These are phyloP conservation scores for Penicillium atrosanguineum DNA, from an alignment of 495 filamentous ascomycete genomes.

Conservation along the genomic window DNA sequence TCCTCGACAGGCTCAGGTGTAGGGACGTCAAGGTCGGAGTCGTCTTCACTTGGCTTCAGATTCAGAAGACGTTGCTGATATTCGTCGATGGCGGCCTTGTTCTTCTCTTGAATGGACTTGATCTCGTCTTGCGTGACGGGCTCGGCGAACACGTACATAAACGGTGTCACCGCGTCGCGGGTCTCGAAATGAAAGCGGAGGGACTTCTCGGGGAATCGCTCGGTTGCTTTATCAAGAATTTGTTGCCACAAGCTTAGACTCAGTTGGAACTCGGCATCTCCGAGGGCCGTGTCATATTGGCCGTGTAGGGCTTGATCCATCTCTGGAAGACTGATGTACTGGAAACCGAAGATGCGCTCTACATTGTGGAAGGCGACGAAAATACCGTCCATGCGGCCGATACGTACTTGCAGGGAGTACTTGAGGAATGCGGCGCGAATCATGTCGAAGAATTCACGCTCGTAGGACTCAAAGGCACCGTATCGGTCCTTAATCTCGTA, in stretches of 20 bases:
- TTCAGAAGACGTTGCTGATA: conserved; percentile 62
- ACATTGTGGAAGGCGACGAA: conserved; percentile 98
- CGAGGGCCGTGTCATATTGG: conserved; percentile 58
- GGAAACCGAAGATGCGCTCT: conserved; percentile 94
- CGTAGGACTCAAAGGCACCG: conserved; percentile 84
- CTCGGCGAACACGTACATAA: conserved; percentile 88
- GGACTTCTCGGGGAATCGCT: conserved; percentile 66
- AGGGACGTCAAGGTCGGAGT: conserved; percentile 13
- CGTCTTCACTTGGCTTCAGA: conserved; percentile 23
- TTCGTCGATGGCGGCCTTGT: conserved; percentile 57
- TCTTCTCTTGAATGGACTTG: conserved; percentile 66
- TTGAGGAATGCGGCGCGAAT: conserved; percentile 92
- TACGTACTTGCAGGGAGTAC: conserved; percentile 92
- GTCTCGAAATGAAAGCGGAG: conserved; percentile 88
- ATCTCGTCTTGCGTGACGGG: conserved; percentile 74
- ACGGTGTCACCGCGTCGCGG: conserved; percentile 53
- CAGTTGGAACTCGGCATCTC: conserved; percentile 83
- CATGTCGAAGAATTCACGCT: conserved; percentile 97
- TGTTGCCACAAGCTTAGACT: conserved; percentile 78
- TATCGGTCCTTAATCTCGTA: conserved; percentile 79
- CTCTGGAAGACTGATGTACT: conserved; percentile 81
- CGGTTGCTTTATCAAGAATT: conserved; percentile 68
- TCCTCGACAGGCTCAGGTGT: conserved; percentile 1
- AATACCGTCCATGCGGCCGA: conserved; percentile 98
- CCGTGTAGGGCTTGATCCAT: conserved; percentile 88